Conservation (phyloP, 495 filamentous ascomycete species). For the Parathielavia appendiculata region DNA sequence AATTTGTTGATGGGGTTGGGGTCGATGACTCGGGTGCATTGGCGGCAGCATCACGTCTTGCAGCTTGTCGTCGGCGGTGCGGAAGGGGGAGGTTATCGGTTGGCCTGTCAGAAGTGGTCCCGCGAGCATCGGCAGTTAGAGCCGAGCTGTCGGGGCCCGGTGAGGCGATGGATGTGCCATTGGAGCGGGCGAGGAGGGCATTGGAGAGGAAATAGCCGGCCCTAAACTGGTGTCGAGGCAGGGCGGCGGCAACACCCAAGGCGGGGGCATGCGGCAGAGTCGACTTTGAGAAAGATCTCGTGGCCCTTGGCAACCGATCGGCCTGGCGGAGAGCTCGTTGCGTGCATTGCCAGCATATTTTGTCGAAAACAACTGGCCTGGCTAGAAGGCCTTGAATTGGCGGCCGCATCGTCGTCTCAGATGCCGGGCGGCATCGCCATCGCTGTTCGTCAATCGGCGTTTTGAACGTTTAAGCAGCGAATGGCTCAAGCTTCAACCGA, state of each 20-base stretch:
- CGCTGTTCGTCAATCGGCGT: slow-evolving; percentile 21
- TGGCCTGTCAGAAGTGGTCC: slow-evolving; percentile 1
- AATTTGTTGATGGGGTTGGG: slow-evolving; percentile 9
- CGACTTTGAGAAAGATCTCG: slow-evolving; percentile 27
- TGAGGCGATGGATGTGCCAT: slow-evolving; percentile 22
- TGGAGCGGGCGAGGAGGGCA: slow-evolving; percentile 28
- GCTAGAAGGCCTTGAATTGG: slow-evolving; percentile 25
- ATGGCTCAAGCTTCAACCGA: too few relatives aligned
- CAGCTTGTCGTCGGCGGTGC: slow-evolving; percentile 41
- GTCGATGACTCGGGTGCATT: slow-evolving; percentile 7
- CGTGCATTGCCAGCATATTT: slow-evolving; percentile 31
- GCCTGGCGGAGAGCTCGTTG: slow-evolving; percentile 21
- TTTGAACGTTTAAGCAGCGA: neutral
- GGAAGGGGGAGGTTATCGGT: slow-evolving; percentile 31
- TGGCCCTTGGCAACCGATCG: neutral
- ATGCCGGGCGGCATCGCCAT: slow-evolving; percentile 32
- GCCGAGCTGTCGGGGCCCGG: slow-evolving; percentile 15
- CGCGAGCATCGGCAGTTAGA: neutral
- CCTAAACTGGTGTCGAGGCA: slow-evolving; percentile 28
- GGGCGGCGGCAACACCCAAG: slow-evolving; percentile 1
- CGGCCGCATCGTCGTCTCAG: slow-evolving; percentile 32
- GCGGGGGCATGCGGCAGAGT: slow-evolving; percentile 21
- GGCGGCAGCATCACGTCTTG: slow-evolving; percentile 25
- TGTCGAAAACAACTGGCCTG: slow-evolving; percentile 18
- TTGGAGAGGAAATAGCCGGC: slow-evolving; percentile 43